Conservation (phyloP, 805 yeast species). For the Barnettozyma pratensis region DNA sequence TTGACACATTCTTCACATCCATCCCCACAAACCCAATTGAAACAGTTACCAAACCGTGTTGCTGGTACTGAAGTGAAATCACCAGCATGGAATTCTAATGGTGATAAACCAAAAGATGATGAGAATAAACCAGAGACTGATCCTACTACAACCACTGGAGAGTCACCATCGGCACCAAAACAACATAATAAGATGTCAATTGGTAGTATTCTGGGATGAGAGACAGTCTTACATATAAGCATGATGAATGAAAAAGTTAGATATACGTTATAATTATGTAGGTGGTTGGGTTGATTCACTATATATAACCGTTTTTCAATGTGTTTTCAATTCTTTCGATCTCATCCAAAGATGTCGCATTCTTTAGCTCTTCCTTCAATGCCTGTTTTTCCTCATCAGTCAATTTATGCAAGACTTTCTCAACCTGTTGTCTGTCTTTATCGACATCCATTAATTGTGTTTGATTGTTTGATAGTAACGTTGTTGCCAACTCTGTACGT, state of each 20-base stretch:
- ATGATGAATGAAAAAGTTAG: no score
- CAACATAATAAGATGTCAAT: constrained; percentile 17
- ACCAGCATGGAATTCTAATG: no score
- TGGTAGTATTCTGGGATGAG: constrained; percentile 17
- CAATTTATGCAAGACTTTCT: constrained; percentile 38
- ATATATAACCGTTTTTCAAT: constrained; percentile 34
- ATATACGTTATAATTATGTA: no score
- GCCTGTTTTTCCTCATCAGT: constrained; percentile 47
- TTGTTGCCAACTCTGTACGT: constrained; percentile 27
- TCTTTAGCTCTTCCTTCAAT: constrained; percentile 48
- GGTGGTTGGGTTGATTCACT: background rate
- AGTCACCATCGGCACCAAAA: no score
- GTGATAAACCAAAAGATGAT: background rate
- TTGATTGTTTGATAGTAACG: constrained; percentile 17
- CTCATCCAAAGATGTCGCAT: constrained; percentile 69
- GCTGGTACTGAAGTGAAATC: no score
- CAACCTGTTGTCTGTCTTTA: constrained; percentile 31
- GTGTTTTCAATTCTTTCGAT: constrained; percentile 64
- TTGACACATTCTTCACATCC: no score
- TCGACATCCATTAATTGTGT: constrained; percentile 13
- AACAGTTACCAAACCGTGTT: no score
- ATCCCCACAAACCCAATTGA: no score
- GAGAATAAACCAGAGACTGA: constrained; percentile 8
- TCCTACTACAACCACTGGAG: background rate
- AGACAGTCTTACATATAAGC: constrained; percentile 17